A percentile compares a stretch with the other conserved stretches of the same genome.
These are phyloP conservation scores for Arthrinium phaeospermum DNA, from an alignment of 2,329 filamentous ascomycete genomes.

Conservation along the genomic window DNA sequence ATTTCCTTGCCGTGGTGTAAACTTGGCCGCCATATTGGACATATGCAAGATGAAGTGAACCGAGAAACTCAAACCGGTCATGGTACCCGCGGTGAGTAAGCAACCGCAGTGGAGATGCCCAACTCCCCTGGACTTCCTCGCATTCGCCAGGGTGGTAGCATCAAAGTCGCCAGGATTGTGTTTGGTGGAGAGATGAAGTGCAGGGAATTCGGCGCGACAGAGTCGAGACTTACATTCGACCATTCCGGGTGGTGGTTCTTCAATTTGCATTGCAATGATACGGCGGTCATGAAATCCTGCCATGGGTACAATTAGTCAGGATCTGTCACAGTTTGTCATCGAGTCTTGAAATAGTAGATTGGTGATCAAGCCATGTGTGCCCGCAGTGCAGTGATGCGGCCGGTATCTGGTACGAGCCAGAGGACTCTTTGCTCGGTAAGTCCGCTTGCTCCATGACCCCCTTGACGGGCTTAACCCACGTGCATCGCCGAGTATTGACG, in stretches of 20 bases:
- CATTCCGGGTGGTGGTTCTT: constrained; percentile 78
- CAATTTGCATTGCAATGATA: constrained; percentile 70
- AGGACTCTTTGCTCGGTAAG: neutral
- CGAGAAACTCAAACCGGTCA: neutral
- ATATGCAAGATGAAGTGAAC: neutral
- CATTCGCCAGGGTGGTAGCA: neutral
- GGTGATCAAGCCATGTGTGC: neutral
- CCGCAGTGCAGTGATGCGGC: neutral
- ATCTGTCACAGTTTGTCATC: constrained; percentile 6
- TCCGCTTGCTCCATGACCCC: neutral
- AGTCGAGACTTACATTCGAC: constrained; percentile 64
- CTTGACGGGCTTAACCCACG: neutral
- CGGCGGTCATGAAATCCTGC: constrained; percentile 78
- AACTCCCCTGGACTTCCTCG: neutral
- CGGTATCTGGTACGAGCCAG: neutral
- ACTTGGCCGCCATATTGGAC: neutral
- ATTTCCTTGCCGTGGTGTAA: neutral
- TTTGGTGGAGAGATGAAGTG: neutral
- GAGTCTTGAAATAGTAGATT: neutral
- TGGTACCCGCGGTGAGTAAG: constrained; percentile 11
- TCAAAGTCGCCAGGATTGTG: neutral
- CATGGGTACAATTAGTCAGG: neutral
- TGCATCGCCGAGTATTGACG: neutral
- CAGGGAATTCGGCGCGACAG: neutral
- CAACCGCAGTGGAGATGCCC: neutral